Evolutionary conservation across 257 asterid genomes (phyloP).

Genomic region (Rhazya stricta): DNA sequence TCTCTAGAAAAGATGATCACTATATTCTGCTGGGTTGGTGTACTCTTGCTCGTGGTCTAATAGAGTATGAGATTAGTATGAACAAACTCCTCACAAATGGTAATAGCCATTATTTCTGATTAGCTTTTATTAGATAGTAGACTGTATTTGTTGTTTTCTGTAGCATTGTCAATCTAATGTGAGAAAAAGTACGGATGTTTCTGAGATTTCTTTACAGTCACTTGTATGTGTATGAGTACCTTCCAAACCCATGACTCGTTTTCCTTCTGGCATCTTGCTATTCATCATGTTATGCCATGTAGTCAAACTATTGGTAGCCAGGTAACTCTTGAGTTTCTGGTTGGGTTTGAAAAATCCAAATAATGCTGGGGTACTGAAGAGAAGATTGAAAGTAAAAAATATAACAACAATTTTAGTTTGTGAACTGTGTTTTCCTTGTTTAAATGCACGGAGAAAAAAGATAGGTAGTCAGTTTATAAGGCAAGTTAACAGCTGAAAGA

Average conservation of each 20-base stretch:
- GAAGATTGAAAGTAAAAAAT: not conserved
- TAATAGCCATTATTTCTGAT: constrained; percentile 21
- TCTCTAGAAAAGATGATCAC: constrained; percentile 61
- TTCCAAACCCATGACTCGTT: not conserved
- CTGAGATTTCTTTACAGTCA: not conserved
- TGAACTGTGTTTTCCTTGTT: not conserved
- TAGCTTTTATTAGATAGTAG: not conserved
- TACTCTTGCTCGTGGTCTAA: constrained; percentile 58
- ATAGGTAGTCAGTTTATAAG: not conserved
- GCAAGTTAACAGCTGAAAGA: not conserved
- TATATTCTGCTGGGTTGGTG: constrained; percentile 88
- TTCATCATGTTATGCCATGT: not conserved
- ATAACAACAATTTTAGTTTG: not conserved
- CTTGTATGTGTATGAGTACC: not conserved
- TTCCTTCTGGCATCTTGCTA: not conserved
- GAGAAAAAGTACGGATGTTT: not conserved
- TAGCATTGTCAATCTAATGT: not conserved
- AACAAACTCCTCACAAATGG: constrained; percentile 46
- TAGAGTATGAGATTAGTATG: constrained; percentile 47
- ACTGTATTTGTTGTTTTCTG: not conserved
- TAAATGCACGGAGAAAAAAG: not conserved
- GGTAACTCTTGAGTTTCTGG: not conserved
- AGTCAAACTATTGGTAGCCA: not conserved
- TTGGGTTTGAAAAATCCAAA: not conserved
- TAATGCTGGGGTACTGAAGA: not conserved